phyloP scores from a whole-genome alignment of 75 land plant genomes.

The Picea sitchensis region DNA sequence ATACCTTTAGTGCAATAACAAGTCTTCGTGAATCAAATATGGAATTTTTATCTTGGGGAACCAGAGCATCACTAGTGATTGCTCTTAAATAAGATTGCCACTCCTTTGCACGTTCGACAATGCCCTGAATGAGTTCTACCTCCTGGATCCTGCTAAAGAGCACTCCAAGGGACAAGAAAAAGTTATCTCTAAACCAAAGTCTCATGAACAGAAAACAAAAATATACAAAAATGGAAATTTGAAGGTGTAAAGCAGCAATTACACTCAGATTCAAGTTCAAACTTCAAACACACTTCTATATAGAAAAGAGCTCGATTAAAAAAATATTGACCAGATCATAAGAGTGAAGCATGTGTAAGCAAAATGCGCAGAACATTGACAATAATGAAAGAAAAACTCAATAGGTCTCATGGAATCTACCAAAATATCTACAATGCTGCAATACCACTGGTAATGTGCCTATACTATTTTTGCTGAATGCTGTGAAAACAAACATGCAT shows the following conservation, averaged over 20 bases:
- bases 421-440: not conserved
- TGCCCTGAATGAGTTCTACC: conserved; percentile 6
- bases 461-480: not conserved
- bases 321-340: no score
- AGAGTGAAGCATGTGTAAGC: not conserved
- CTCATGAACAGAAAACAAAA: not conserved
- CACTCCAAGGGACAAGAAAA: not conserved
- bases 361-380: not conserved
- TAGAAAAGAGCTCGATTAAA: no score
- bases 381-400: not conserved
- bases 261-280: not conserved
- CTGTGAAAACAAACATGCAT: no score
- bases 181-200: not conserved
- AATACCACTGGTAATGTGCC: not conserved
- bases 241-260: not conserved
- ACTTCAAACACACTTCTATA: not conserved
- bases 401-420: not conserved
- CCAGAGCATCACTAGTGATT: not conserved
- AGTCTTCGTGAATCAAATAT: conserved; percentile 4
- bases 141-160: conserved; percentile 4
- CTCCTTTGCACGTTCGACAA: conserved; percentile 2
- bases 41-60: not conserved
- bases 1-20: conserved; percentile 11
- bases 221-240: not conserved
- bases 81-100: conserved; percentile 9